These are phyloP conservation scores for Pisolithus marmoratus DNA, from an alignment of 768 basidiomycete species.

Conservation along the genomic window DNA sequence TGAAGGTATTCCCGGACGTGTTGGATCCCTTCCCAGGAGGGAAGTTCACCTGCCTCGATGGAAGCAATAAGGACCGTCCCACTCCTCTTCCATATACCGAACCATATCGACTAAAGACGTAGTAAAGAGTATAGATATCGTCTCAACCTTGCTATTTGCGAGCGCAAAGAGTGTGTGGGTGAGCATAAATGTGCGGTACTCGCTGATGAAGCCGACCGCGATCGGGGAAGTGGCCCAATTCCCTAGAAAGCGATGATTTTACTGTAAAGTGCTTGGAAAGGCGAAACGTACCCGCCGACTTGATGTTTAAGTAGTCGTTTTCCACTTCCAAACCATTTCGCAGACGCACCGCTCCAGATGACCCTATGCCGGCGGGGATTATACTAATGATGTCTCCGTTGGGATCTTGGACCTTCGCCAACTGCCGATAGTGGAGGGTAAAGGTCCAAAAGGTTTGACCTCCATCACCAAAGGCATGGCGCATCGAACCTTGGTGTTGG, in stretches of 20 bases:
- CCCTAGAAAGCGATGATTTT: neutral
- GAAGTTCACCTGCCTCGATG: slow-evolving; percentile 4
- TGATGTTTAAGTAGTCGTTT: slow-evolving; percentile 10
- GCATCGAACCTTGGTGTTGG: slow-evolving; percentile 1
- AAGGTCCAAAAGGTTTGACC: slow-evolving; percentile 17
- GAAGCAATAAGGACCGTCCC: slow-evolving; percentile 4
- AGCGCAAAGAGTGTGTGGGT: slow-evolving; percentile 9
- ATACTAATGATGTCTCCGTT: neutral
- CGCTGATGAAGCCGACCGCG: slow-evolving; percentile 6
- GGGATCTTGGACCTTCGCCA: slow-evolving; percentile 4
- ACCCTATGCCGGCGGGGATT: slow-evolving; percentile 9
- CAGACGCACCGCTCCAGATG: slow-evolving; percentile 14
- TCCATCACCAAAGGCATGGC: slow-evolving; percentile 2
- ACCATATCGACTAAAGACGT: slow-evolving; percentile 8
- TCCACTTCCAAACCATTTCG: slow-evolving; percentile 9
- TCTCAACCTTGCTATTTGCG: neutral
- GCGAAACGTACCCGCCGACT: slow-evolving; percentile 3
- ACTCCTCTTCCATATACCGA: slow-evolving; percentile 7
- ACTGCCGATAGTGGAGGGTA: slow-evolving; percentile 11
- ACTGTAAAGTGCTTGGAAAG: neutral
- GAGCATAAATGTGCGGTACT: slow-evolving; percentile 7
- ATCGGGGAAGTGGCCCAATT: neutral
- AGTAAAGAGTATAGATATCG: neutral
- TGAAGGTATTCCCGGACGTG: slow-evolving; percentile 2
- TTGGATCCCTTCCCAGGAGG: slow-evolving; percentile 1